Conservation (phyloP, 2,329 filamentous ascomycete genomes). For the Parastagonospora nodorum region DNA sequence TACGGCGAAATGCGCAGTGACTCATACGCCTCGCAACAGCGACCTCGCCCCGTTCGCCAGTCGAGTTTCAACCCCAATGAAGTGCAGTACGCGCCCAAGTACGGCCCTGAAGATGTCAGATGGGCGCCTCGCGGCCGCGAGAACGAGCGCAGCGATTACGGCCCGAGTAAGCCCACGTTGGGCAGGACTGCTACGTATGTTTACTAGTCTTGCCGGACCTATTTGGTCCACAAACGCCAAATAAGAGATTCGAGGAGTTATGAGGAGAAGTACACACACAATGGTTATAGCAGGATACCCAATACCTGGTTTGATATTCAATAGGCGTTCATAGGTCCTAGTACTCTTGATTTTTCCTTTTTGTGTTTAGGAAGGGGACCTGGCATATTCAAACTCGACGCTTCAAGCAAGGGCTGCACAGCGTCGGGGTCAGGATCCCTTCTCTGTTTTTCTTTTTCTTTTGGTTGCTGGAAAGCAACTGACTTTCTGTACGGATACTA, state of each 20-base stretch:
- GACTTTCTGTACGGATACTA: too few species aligned
- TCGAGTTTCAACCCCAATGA: constrained; percentile 39
- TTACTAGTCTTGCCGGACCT: constrained; percentile 22
- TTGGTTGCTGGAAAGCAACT: too few species aligned
- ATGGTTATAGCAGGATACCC: constrained; percentile 10
- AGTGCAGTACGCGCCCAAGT: constrained; percentile 35
- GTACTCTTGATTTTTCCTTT: not conserved
- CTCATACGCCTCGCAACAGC: constrained; percentile 3
- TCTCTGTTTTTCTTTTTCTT: too few species aligned
- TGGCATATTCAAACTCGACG: too few species aligned
- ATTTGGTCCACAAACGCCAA: not conserved
- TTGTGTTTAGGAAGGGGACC: not conserved
- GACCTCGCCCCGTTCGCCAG: constrained; percentile 24
- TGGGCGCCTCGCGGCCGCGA: constrained; percentile 33
- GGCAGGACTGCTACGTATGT: constrained; percentile 34
- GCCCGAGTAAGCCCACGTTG: constrained; percentile 29
- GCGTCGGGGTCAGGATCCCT: too few species aligned
- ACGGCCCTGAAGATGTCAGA: constrained; percentile 46
- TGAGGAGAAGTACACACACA: not conserved
- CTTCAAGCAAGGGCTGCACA: too few species aligned
- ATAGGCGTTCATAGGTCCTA: not conserved
- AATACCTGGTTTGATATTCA: constrained; percentile 2
- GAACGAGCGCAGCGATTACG: constrained; percentile 20
- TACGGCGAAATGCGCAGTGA: constrained; percentile 29
- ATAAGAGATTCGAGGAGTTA: not conserved